phyloP scores from a whole-genome alignment of 257 asterid genomes.

The Jaltomata sinuosa region DNA sequence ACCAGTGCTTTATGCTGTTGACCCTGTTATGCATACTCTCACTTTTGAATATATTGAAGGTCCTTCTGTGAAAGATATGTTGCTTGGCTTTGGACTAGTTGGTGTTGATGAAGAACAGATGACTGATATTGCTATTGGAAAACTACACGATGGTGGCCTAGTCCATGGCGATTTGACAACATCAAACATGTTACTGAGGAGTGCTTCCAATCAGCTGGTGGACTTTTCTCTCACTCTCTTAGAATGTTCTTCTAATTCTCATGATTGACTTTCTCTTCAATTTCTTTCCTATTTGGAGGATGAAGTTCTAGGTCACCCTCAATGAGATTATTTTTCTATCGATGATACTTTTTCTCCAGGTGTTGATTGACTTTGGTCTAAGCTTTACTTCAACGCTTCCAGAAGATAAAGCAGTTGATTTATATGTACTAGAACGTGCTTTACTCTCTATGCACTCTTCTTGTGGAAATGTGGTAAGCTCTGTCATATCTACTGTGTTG shows the following conservation, averaged over 20 bases:
- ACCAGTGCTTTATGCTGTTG: conserved; percentile 79
- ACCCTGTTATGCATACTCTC: conserved; percentile 49
- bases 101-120: conserved; percentile 61
- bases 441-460: conserved; percentile 93
- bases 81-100: conserved; percentile 59
- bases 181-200: conserved; percentile 71
- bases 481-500: not conserved
- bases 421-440: conserved; percentile 92
- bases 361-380: conserved; percentile 87
- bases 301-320: not conserved
- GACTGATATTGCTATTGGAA: conserved; percentile 73
- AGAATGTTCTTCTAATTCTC: not conserved
- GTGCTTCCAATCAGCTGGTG: conserved; percentile 67
- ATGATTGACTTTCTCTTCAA: not conserved
- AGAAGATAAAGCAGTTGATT: conserved; percentile 93
- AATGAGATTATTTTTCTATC: not conserved
- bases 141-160: conserved; percentile 87
- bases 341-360: conserved; percentile 24
- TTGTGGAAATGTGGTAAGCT: conserved; percentile 85
- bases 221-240: conserved; percentile 1
- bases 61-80: conserved; percentile 65
- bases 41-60: conserved; percentile 89
- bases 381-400: conserved; percentile 93
- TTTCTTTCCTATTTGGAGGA: not conserved
- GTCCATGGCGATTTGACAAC: conserved; percentile 98